Evolutionary conservation across 306 rosid genomes (phyloP).

Genomic region (Mucuna pruriens): DNA sequence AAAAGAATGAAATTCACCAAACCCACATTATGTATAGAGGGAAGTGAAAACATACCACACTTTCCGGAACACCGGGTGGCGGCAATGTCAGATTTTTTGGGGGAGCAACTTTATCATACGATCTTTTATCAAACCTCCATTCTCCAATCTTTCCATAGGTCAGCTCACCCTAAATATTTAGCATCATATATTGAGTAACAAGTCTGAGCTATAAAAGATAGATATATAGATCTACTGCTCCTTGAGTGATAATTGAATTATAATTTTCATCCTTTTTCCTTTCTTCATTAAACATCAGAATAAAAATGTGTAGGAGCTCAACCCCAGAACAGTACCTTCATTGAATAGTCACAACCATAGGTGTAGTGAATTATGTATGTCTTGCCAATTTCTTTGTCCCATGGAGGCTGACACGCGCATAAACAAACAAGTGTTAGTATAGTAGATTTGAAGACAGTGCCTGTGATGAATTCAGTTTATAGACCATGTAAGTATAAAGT

Average conservation of each 20-base stretch:
- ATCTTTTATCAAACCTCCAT: conserved; percentile 98
- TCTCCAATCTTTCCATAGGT: conserved; percentile 98
- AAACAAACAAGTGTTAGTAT: conserved; percentile 36
- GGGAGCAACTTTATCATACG: conserved; percentile 54
- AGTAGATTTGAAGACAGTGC: conserved; percentile 25
- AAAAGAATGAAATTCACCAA: not conserved
- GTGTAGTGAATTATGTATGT: conserved; percentile 90
- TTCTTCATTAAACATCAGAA: not conserved
- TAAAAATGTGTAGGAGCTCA: conserved; percentile 20
- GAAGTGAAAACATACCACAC: conserved; percentile 74
- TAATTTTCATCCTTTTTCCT: not conserved
- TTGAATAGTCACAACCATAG: conserved; percentile 85
- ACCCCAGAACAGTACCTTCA: conserved; percentile 66
- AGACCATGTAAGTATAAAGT: not conserved
- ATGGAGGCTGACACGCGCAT: conserved; percentile 78
- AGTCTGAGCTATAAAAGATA: conserved; percentile 13
- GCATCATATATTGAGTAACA: conserved; percentile 30
- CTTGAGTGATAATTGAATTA: not conserved
- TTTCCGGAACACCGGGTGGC: conserved; percentile 92
- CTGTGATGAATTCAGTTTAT: not conserved
- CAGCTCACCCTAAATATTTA: conserved; percentile 69
- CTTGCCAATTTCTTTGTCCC: conserved; percentile 81
- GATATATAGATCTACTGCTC: not conserved
- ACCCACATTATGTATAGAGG: not conserved
- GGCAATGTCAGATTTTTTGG: conserved; percentile 89